phyloP scores from a whole-genome alignment of 2,329 filamentous ascomycete species.

The Arachnopeziza araneosa region DNA sequence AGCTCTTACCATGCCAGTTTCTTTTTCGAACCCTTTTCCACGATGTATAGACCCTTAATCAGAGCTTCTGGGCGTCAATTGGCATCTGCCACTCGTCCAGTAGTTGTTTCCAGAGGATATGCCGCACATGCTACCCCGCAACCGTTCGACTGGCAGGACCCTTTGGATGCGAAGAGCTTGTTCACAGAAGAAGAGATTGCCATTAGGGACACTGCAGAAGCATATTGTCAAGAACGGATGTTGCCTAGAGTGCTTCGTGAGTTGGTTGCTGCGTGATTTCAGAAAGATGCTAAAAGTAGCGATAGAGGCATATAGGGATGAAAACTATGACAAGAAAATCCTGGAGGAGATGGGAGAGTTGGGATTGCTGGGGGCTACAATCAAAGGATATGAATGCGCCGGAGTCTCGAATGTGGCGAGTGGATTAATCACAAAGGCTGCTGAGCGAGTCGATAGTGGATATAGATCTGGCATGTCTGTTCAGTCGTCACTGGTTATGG shows the following conservation, averaged over 20 bases:
- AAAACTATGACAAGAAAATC: constrained; percentile 80
- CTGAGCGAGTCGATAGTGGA: constrained; percentile 85
- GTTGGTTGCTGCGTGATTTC: constrained; percentile 26
- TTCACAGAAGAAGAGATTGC: constrained; percentile 87
- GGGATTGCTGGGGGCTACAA: constrained; percentile 80
- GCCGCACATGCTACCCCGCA: constrained; percentile 26
- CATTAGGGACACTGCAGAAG: constrained; percentile 83
- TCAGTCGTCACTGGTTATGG: constrained; percentile 90
- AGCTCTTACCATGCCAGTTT: constrained; percentile 7
- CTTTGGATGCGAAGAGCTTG: constrained; percentile 66
- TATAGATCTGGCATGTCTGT: constrained; percentile 93
- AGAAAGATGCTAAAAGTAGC: background rate
- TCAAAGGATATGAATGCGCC: constrained; percentile 83
- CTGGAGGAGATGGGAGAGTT: constrained; percentile 89
- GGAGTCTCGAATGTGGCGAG: constrained; percentile 82
- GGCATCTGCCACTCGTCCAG: constrained; percentile 15
- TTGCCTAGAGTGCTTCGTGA: constrained; percentile 79
- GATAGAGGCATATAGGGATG: constrained; percentile 77
- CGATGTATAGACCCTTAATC: constrained; percentile 28
- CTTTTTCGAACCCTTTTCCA: constrained; percentile 6
- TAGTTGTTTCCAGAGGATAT: constrained; percentile 18
- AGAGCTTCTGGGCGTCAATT: constrained; percentile 21
- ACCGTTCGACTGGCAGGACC: constrained; percentile 87
- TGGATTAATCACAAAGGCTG: constrained; percentile 84
- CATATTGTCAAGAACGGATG: constrained; percentile 89